These are phyloP conservation scores for Crithidia bombi DNA, from an alignment of 208 protist species.

Conservation along the genomic window DNA sequence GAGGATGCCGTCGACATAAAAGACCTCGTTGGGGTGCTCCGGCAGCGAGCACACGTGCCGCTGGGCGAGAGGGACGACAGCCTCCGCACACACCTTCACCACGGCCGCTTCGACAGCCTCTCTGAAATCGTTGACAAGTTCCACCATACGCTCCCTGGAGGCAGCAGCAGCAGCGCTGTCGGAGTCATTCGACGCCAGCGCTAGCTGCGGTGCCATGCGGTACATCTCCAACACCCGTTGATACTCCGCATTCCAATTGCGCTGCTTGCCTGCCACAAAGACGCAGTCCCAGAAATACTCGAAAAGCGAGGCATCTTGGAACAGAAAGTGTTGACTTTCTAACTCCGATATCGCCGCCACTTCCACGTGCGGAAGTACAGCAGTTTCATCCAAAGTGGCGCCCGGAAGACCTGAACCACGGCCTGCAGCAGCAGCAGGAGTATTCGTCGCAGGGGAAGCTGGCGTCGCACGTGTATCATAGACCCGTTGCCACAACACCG, in stretches of 20 bases:
- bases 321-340: slow-evolving; percentile 22
- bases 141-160: slow-evolving; percentile 5
- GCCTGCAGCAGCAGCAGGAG: not conserved
- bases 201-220: slow-evolving; percentile 5
- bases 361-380: not conserved
- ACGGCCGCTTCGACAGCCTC: slow-evolving; percentile 35
- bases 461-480: slow-evolving; percentile 37
- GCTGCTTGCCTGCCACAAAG: not conserved
- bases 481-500: slow-evolving; percentile 41
- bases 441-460: not conserved
- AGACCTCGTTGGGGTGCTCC: slow-evolving; percentile 26
- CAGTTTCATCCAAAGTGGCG: not conserved
- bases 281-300: slow-evolving; percentile 50
- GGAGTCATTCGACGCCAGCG: not conserved
- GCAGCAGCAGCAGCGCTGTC: not conserved
- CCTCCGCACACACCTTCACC: slow-evolving; percentile 46
- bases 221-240: slow-evolving; percentile 43
- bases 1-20: slow-evolving; percentile 51
- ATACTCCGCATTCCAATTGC: slow-evolving; percentile 61
- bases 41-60: slow-evolving; percentile 34
- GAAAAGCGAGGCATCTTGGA: slow-evolving; percentile 31
- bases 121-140: slow-evolving; percentile 42
- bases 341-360: not conserved
- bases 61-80: slow-evolving; percentile 32
- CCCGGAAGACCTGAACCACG: not conserved